Evolutionary conservation across 2,329 filamentous ascomycete genomes (phyloP).

Genomic region (Talaromyces atroroseus): DNA sequence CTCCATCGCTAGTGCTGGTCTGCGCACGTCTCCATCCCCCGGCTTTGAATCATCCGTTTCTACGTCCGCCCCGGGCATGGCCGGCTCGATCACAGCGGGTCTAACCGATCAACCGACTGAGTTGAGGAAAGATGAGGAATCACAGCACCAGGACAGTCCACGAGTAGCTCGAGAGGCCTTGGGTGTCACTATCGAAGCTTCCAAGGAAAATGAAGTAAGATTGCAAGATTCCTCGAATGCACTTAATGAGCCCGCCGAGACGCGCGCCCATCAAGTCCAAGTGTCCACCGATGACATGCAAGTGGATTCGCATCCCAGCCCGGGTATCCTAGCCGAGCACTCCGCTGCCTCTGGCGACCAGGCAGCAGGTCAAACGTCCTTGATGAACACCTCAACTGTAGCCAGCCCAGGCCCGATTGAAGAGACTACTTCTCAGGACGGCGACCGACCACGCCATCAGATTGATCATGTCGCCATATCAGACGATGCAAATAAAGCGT

Average conservation of each 20-base stretch:
- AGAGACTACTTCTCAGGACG: conserved; percentile 38
- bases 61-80: conserved; percentile 29
- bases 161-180: conserved; percentile 40
- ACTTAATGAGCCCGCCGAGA: conserved; percentile 45
- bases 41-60: conserved; percentile 32
- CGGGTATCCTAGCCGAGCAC: conserved; percentile 43
- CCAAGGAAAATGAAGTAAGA: conserved; percentile 29
- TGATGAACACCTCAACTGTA: conserved; percentile 46
- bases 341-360: conserved; percentile 48
- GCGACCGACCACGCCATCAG: conserved; percentile 34
- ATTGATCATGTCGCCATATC: conserved; percentile 24
- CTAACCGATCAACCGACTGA: conserved; percentile 26
- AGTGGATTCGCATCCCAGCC: conserved; percentile 47
- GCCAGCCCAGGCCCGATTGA: conserved; percentile 45
- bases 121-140: conserved; percentile 26
- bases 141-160: conserved; percentile 27
- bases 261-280: conserved; percentile 44
- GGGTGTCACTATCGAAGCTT: conserved; percentile 25
- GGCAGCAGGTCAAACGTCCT: conserved; percentile 43
- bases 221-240: conserved; percentile 20
- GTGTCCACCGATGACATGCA: conserved; percentile 44
- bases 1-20: conserved; percentile 39
- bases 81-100: conserved; percentile 52
- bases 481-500: conserved; percentile 47
- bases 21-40: conserved; percentile 29